Evolutionary conservation across 495 filamentous ascomycete species (phyloP), one percentile per base, ranked within the genome.

Genomic region (Schizothecium vesticola): DNA sequence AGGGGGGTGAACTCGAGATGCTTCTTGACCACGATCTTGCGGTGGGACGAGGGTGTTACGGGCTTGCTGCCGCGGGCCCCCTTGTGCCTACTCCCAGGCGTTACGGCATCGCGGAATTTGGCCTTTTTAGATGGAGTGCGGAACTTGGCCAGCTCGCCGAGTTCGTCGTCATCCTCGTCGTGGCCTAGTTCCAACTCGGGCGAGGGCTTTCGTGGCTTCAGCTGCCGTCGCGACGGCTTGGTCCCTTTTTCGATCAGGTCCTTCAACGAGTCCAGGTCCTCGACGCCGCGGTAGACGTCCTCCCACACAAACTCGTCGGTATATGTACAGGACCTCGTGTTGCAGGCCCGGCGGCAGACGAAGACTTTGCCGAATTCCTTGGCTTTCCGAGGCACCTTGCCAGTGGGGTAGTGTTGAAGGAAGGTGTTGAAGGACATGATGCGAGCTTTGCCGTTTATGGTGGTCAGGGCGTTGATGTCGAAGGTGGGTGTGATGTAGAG

Each of bases 301-400:
- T 97, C 93, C 95, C 95, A 99, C 6, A 86, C 69, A 68, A 98
- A 97, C 73, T 98, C 96, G 5, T 93, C 87, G 0, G 95, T 98
- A 75, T 98, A 99, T 36, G 89, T 92, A 29, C 92, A 89, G 29
- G 93, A 96, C 33, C 91, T 80, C 5, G 92, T 91, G 74, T 93
- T 96, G 70, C 92, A 94, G 5, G 92, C 96, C 75, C 94, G 83
- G 28, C 94, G 88, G 75, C 95, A 98, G 61, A 98, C 81, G 73
- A 97, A 97, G 26, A 91, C 88, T 78, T 96, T 98, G 71, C 92
- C 93, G 73, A 86, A 89, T 71, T 96, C 91, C 33, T 85, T 86
- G 8, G 91, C 90, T 62, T 82, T 86, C 68, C 88, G 87, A 3
- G 92, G 88, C 2, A 96, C 84, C 65, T 86, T 88, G 61, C 96